Evolutionary conservation across 805 yeast species (phyloP), one percentile per base, ranked within the genome.

Genomic region (Hanseniaspora taiwanica): DNA sequence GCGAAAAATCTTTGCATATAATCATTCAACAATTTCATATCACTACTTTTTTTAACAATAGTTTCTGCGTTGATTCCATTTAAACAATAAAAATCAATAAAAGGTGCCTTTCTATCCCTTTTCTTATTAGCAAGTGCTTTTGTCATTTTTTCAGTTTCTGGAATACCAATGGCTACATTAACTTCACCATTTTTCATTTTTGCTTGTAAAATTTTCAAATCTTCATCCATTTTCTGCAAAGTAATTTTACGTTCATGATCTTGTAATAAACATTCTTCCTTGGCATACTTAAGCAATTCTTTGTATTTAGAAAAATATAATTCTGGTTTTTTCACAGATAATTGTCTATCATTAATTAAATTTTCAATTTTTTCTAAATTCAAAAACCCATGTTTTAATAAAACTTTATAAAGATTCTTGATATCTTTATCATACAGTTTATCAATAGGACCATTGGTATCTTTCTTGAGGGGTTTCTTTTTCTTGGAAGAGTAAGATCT

Each of bases 51-150:
- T 44, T 77, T 74, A 12, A 86, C 48, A 14, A 91, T 71, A 38
- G 84, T 66, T 58, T 91, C 98, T 0, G 98, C 97, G 62, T 91
- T 91, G 51, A 91, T 64, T 47, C 80, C 80, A 58, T 83, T 82
- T 35, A 87, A 94, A 33, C 86, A 89, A 44, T 78, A 78, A 59
- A 79, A 86, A 48, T 85, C 94, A 58, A 91, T 87, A 37, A 89
- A 61, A 14, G 86, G 79, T 0, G 96, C 96, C 59, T 81, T 84
- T 60, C 84, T 81, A 53, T 87, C 96, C 54, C 78, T 81, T 59
- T 79, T 75, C 54, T 81, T 80, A 35, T 74, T 68, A 27, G 75
- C 59, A 71, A 78, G 69, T 37, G 68, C 58, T 0, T 78, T 68
- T 43, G 68, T 62, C 18, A 76, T 71, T 42, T 66, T 74, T 42